Percentiles rank a stretch among this genome's conserved stretches.
Conservation (phyloP, 2,329 filamentous ascomycete species). For the Phaeosphaeriaceae sp. region DNA sequence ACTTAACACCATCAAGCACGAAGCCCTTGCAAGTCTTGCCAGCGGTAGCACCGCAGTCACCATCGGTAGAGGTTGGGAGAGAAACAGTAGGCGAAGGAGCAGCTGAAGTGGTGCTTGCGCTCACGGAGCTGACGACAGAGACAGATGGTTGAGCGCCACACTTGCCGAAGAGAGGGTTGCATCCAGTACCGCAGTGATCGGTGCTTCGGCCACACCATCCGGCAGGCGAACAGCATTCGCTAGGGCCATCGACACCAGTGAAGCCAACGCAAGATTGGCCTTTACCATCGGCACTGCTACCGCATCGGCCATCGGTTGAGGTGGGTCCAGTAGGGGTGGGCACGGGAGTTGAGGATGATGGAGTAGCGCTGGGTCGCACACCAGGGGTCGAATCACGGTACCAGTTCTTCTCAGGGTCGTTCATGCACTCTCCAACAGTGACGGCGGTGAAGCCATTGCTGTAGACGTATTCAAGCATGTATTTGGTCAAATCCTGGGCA, state of each 20-base stretch:
- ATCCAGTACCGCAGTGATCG: slow-evolving; percentile 35
- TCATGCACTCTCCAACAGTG: slow-evolving; percentile 57
- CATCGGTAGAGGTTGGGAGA: slow-evolving; percentile 12
- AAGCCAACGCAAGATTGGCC: slow-evolving; percentile 31
- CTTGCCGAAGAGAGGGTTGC: slow-evolving; percentile 22
- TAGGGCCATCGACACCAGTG: slow-evolving; percentile 32
- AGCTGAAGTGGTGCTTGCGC: slow-evolving; percentile 5
- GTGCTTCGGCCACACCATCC: slow-evolving; percentile 46
- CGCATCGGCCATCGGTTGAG: slow-evolving; percentile 30
- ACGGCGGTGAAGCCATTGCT: slow-evolving; percentile 52
- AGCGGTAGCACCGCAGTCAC: slow-evolving; percentile 11
- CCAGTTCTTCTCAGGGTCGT: slow-evolving; percentile 55
- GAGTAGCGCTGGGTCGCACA: slow-evolving; percentile 41
- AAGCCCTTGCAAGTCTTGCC: slow-evolving; percentile 36
- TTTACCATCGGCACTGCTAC: slow-evolving; percentile 10
- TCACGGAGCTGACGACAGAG: not conserved
- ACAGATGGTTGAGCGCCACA: slow-evolving; percentile 12
- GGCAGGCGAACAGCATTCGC: slow-evolving; percentile 53
- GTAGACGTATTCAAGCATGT: slow-evolving; percentile 51
- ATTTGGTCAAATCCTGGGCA: slow-evolving; percentile 51
- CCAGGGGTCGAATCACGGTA: slow-evolving; percentile 50
- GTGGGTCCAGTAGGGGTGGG: slow-evolving; percentile 28
- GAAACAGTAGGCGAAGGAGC: slow-evolving; percentile 6
- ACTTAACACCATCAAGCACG: slow-evolving; percentile 13
- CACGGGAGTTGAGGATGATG: slow-evolving; percentile 19